Conservation (phyloP, 441 rosid species). For the Arabidopsis lyrata region DNA sequence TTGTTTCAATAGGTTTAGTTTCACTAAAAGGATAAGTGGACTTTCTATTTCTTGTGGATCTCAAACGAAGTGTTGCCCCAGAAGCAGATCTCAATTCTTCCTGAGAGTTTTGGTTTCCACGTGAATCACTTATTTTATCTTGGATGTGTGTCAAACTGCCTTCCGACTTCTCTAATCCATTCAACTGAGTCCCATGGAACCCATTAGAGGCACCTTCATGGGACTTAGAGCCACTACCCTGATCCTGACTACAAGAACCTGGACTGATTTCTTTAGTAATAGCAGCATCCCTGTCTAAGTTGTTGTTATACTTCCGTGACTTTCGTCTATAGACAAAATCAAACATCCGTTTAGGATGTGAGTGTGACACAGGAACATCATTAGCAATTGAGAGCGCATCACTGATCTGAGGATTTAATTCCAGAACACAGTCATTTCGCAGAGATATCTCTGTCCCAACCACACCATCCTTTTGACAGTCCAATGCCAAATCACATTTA, state of each 20-base stretch:
- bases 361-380: conserved; percentile 44
- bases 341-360: conserved; percentile 70
- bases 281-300: conserved; percentile 48
- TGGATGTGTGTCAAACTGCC: conserved; percentile 46
- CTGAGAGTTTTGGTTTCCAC: conserved; percentile 54
- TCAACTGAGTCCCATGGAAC: conserved; percentile 48
- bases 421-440: conserved; percentile 41
- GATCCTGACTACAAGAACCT: conserved; percentile 53
- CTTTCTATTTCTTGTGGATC: conserved; percentile 92
- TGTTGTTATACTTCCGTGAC: conserved; percentile 57
- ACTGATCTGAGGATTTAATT: conserved; percentile 50
- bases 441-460: conserved; percentile 41
- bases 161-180: conserved; percentile 46
- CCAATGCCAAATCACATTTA: conserved; percentile 43
- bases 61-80: conserved; percentile 67
- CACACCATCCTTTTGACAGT: conserved; percentile 44
- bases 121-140: conserved; percentile 51
- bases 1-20: conserved; percentile 58
- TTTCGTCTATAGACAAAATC: conserved; percentile 88
- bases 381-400: conserved; percentile 47
- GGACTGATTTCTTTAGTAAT: conserved; percentile 55
- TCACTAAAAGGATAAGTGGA: conserved; percentile 66
- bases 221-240: conserved; percentile 46
- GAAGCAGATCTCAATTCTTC: conserved; percentile 81
- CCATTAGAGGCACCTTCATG: conserved; percentile 53